Evolutionary conservation across 352 stramenopile species (phyloP).

Genomic region (Pythium plurisporium): DNA sequence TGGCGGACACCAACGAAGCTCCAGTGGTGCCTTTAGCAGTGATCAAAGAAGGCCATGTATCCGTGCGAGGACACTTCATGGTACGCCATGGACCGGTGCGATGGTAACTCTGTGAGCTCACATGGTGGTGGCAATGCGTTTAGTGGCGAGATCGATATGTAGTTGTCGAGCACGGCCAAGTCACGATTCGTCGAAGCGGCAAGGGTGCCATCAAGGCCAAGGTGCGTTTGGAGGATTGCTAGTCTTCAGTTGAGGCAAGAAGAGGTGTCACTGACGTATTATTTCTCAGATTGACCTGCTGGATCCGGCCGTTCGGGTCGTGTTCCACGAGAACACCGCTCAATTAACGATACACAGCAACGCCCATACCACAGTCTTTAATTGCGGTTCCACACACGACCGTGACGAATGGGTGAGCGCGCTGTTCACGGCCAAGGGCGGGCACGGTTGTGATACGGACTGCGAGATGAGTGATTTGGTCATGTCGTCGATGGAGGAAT

Average conservation of each 20-base stretch:
- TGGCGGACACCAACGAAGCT: not conserved
- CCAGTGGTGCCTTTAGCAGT: not conserved
- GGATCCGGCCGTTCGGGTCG: constrained; percentile 44
- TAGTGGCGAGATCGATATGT: constrained; percentile 73
- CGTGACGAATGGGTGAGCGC: constrained; percentile 63
- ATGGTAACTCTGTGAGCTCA: not conserved
- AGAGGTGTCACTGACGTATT: not conserved
- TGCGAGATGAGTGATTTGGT: constrained; percentile 38
- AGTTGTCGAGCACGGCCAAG: constrained; percentile 38
- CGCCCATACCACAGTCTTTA: constrained; percentile 39
- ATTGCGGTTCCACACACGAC: constrained; percentile 40
- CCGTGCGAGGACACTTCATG: constrained; percentile 62
- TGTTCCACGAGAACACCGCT: constrained; percentile 58
- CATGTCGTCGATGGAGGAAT: constrained; percentile 39
- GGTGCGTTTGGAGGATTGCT: constrained; percentile 20
- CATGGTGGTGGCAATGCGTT: not conserved
- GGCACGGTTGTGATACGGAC: constrained; percentile 33
- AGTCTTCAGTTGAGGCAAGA: not conserved
- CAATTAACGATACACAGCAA: constrained; percentile 48
- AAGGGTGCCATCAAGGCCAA: constrained; percentile 54
- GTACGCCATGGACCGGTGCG: constrained; percentile 21
- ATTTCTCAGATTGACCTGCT: constrained; percentile 49
- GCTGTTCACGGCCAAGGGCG: constrained; percentile 40
- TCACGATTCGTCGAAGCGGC: constrained; percentile 44
- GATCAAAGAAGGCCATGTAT: constrained; percentile 58